Percentiles rank a stretch among this genome's conserved stretches.
These are phyloP conservation scores for Pneumocystis wakefieldiae DNA, from an alignment of 1,139 yeast genomes.

Conservation along the genomic window DNA sequence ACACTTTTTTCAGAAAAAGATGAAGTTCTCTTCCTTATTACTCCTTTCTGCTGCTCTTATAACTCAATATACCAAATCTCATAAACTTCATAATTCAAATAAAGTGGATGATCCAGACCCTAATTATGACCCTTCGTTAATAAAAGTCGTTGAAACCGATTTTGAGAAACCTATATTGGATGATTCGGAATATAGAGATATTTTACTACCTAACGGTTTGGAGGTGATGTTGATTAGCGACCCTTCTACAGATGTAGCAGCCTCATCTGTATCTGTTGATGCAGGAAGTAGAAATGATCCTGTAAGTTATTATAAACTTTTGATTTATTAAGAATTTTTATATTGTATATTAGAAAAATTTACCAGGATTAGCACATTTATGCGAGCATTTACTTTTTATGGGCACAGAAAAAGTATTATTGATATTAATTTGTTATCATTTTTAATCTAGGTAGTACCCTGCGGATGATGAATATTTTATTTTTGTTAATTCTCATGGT, in stretches of 20 bases:
- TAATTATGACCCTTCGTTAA: neutral
- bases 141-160: neutral
- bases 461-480: conserved; percentile 71
- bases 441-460: conserved; percentile 41
- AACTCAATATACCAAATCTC: neutral
- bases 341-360: conserved; percentile 22
- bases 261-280: conserved; percentile 83
- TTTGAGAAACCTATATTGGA: neutral
- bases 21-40: neutral
- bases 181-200: conserved; percentile 36
- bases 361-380: conserved; percentile 89
- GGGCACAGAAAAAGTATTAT: conserved; percentile 56
- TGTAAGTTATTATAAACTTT: neutral
- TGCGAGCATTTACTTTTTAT: conserved; percentile 89
- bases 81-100: neutral
- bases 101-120: neutral
- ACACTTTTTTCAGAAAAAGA: neutral
- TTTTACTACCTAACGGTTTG: conserved; percentile 52
- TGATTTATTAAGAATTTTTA: neutral
- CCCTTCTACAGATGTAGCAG: conserved; percentile 74
- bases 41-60: neutral
- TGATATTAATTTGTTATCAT: neutral
- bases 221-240: conserved; percentile 71
- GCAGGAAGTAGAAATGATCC: conserved; percentile 85
- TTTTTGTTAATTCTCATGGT: conserved; percentile 56